Conservation (phyloP, 768 basidiomycete genomes). For the Boletus barrowsii region DNA sequence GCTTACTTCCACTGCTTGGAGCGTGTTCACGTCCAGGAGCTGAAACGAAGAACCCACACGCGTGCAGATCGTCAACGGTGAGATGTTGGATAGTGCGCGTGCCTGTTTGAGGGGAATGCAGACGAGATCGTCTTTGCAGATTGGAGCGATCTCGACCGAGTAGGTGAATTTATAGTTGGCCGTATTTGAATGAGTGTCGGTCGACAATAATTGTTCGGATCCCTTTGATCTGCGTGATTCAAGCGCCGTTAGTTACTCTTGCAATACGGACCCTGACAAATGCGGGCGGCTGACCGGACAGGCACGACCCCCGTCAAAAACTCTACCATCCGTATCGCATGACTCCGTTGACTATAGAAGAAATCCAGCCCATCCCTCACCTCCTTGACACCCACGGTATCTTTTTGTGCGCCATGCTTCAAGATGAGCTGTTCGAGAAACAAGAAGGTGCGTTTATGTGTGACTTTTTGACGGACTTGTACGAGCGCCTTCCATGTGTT, state of each 20-base stretch:
- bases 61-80: constrained; percentile 80
- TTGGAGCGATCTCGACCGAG: constrained; percentile 93
- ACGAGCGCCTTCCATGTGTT: constrained; percentile 99
- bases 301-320: constrained; percentile 88
- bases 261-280: neutral
- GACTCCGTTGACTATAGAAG: constrained; percentile 88
- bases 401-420: constrained; percentile 95
- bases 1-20: constrained; percentile 79
- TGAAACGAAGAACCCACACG: constrained; percentile 92
- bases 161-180: constrained; percentile 98
- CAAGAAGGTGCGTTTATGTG: constrained; percentile 96
- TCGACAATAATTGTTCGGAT: constrained; percentile 91
- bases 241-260: neutral
- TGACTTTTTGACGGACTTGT: constrained; percentile 98
- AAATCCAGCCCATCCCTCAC: constrained; percentile 95
- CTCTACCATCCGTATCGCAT: constrained; percentile 95
- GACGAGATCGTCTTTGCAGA: constrained; percentile 98
- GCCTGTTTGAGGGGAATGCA: constrained; percentile 85
- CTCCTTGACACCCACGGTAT: constrained; percentile 91
- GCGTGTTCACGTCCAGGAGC: constrained; percentile 83
- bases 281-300: constrained; percentile 56
- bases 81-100: constrained; percentile 81
- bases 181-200: constrained; percentile 88
- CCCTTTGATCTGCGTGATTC: constrained; percentile 65
- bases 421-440: constrained; percentile 96